phyloP scores from a whole-genome alignment of 495 filamentous ascomycete species.

The Podospora conica region DNA sequence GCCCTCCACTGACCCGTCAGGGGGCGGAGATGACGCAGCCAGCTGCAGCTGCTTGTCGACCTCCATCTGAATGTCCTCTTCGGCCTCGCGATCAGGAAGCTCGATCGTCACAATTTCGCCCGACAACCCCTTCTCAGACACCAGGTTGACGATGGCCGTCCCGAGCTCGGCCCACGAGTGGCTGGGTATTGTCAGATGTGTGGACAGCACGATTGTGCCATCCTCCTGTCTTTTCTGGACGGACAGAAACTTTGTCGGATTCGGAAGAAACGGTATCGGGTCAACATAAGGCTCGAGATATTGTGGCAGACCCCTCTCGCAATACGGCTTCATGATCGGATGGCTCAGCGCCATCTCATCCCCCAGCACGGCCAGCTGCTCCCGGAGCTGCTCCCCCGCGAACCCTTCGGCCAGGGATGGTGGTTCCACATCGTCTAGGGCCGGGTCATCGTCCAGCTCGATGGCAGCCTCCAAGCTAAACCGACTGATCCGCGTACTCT shows the following conservation, averaged over 20 bases:
- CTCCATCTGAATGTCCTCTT: conserved; percentile 35
- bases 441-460: conserved; percentile 72
- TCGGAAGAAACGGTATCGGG: conserved; percentile 69
- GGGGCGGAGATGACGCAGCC: conserved; percentile 4
- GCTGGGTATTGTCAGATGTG: conserved; percentile 30
- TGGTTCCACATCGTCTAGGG: conserved; percentile 64
- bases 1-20: background rate
- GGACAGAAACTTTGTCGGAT: conserved; percentile 37
- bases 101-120: conserved; percentile 32
- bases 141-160: conserved; percentile 30
- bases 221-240: conserved; percentile 22
- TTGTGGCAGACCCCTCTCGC: conserved; percentile 56
- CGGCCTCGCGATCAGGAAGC: conserved; percentile 29
- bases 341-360: conserved; percentile 67
- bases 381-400: conserved; percentile 70
- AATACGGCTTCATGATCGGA: conserved; percentile 56
- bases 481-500: conserved; percentile 68
- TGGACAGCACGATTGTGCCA: conserved; percentile 51
- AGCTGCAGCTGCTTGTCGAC: conserved; percentile 31
- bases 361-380: conserved; percentile 58
- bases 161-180: conserved; percentile 41
- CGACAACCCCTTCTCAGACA: conserved; percentile 25
- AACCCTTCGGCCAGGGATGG: conserved; percentile 80
- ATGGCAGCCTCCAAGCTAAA: conserved; percentile 90
- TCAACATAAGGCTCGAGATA: conserved; percentile 63